Percentiles rank a stretch among this genome's conserved stretches.
Evolutionary conservation across 176 grass and related monocot species (phyloP).

Genomic region (Echinochloa phyllopogon): DNA sequence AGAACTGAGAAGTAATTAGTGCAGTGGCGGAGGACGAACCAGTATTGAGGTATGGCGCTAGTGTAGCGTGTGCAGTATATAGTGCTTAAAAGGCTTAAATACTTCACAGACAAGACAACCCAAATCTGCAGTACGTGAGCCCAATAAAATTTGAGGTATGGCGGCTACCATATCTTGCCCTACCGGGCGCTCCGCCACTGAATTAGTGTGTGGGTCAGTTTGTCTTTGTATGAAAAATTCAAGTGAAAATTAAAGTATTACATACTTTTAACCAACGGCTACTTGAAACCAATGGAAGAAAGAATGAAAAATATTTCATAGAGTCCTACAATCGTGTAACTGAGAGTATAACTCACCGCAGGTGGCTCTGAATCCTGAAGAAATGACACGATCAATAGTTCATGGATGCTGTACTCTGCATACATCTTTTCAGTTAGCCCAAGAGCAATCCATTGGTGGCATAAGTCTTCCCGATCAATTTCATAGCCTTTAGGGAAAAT

Average conservation of each 20-base stretch:
- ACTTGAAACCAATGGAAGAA: background rate
- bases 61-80: no score
- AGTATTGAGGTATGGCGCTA: no score
- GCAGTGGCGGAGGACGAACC: no score
- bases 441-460: constrained; percentile 26
- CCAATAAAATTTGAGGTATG: no score
- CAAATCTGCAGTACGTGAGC: no score
- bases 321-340: background rate
- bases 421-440: background rate
- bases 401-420: background rate
- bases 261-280: no score
- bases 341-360: background rate
- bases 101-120: no score
- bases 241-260: background rate
- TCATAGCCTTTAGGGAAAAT: background rate
- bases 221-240: background rate
- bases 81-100: no score
- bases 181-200: no score
- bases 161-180: no score
- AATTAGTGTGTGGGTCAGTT: background rate
- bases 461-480: constrained; percentile 9
- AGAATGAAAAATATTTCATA: background rate
- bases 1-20: background rate
- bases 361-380: background rate
- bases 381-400: constrained; percentile 23